Conservation (phyloP, 257 asterid genomes). For the Solanum pinnatisectum region DNA sequence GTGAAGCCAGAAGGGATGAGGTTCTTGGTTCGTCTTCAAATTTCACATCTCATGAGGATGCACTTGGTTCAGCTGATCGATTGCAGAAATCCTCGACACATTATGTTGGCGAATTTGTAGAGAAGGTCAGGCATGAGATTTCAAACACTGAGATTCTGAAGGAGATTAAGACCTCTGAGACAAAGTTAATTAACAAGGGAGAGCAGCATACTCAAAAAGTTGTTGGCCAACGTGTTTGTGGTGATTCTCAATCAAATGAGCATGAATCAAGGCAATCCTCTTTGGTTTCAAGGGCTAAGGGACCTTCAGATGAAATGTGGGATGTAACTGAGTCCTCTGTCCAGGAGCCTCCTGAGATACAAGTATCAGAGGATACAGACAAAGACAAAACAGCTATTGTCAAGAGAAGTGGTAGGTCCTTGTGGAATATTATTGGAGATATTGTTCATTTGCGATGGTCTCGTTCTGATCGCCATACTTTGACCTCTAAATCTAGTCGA, state of each 20-base stretch:
- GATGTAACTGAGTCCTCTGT: constrained; percentile 40
- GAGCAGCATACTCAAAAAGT: constrained; percentile 9
- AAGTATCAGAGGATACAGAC: constrained; percentile 26
- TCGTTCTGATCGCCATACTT: constrained; percentile 43
- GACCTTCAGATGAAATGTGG: constrained; percentile 85
- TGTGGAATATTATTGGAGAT: constrained; percentile 64
- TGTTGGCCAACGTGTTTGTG: constrained; percentile 14
- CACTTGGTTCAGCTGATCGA: constrained; percentile 54
- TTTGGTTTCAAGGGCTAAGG: constrained; percentile 39
- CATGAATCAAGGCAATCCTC: constrained; percentile 23
- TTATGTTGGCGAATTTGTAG: constrained; percentile 50
- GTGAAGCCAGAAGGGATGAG: constrained; percentile 11
- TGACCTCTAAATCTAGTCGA: constrained; percentile 44
- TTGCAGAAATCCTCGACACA: constrained; percentile 50
- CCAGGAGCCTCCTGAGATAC: constrained; percentile 25
- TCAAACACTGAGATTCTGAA: constrained; percentile 36
- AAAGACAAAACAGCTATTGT: constrained; percentile 18
- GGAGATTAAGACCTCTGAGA: constrained; percentile 31
- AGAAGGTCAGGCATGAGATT: constrained; percentile 43
- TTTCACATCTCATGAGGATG: constrained; percentile 26
- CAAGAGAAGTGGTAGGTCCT: constrained; percentile 67
- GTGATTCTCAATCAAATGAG: constrained; percentile 35
- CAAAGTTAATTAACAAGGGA: constrained; percentile 23
- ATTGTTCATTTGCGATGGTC: constrained; percentile 60
- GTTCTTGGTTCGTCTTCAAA: constrained; percentile 13